These are phyloP conservation scores for Sphaerosporella brunnea DNA, from an alignment of 495 filamentous ascomycete species.

Conservation along the genomic window DNA sequence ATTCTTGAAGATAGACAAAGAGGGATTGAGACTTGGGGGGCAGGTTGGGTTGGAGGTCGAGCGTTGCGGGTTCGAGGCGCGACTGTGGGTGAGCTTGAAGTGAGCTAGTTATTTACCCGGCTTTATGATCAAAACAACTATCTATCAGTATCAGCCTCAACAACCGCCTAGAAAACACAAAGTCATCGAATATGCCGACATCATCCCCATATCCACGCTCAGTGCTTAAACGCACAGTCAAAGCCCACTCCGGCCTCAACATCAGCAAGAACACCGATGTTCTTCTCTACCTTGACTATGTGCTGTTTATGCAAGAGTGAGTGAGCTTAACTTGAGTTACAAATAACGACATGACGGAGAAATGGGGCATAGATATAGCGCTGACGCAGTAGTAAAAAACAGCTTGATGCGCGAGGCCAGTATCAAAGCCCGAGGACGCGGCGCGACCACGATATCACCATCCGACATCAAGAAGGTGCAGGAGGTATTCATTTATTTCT, in stretches of 20 bases:
- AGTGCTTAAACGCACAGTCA: constrained; percentile 72
- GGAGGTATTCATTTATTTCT: too few species aligned
- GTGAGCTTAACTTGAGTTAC: constrained; percentile 8
- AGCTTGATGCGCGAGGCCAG: constrained; percentile 74
- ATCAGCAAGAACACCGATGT: constrained; percentile 78
- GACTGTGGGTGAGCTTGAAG: too few species aligned
- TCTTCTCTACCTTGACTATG: constrained; percentile 73
- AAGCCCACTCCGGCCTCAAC: constrained; percentile 64
- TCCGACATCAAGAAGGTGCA: constrained; percentile 59
- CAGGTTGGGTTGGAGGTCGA: too few species aligned
- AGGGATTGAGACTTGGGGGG: too few species aligned
- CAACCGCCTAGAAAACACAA: too few species aligned
- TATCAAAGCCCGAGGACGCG: constrained; percentile 54
- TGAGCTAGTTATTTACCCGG: too few species aligned
- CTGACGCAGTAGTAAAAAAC: too few species aligned
- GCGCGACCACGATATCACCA: constrained; percentile 43
- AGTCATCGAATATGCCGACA: not conserved
- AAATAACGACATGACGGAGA: not conserved
- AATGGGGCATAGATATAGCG: too few species aligned
- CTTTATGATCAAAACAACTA: too few species aligned
- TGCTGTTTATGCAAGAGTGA: constrained; percentile 77
- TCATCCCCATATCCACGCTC: constrained; percentile 53
- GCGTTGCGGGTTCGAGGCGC: too few species aligned
- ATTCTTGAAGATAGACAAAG: too few species aligned
- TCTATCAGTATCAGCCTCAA: too few species aligned